These are phyloP conservation scores for Cytidiella melzeri DNA, from an alignment of 768 basidiomycete species.

Conservation along the genomic window DNA sequence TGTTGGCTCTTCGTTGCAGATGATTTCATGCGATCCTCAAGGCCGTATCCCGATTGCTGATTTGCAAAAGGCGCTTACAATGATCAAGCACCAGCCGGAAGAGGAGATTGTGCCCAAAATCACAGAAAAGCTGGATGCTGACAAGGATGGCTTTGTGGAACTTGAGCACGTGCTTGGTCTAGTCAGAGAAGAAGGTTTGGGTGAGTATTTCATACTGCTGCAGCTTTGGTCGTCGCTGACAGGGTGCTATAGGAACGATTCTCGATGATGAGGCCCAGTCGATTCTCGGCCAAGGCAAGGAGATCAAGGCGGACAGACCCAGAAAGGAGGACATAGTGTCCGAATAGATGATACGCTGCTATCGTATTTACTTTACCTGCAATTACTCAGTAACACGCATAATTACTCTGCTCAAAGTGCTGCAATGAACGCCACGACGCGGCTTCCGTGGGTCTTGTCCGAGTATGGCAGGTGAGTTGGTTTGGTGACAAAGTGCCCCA, in stretches of 20 bases:
- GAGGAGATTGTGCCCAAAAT: conserved; percentile 84
- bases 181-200: conserved; percentile 82
- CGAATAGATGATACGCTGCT: conserved; percentile 30
- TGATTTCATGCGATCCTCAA: conserved; percentile 79
- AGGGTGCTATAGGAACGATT: conserved; percentile 53
- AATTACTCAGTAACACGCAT: background rate
- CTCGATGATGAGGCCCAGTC: conserved; percentile 81
- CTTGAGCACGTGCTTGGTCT: conserved; percentile 90
- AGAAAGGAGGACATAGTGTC: conserved; percentile 95
- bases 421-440: too few relatives aligned
- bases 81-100: conserved; percentile 91
- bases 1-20: conserved; percentile 78
- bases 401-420: too few relatives aligned
- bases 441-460: too few relatives aligned
- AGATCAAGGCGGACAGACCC: conserved; percentile 75
- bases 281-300: conserved; percentile 76
- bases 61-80: conserved; percentile 82
- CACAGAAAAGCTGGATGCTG: conserved; percentile 90
- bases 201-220: conserved; percentile 33
- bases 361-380: background rate
- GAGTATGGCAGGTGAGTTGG: background rate
- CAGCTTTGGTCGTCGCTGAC: background rate
- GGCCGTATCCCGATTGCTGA: conserved; percentile 88
- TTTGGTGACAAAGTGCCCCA: background rate
- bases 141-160: conserved; percentile 93